Conservation (phyloP, 257 asterid species). For the Gynochthodes officinalis region DNA sequence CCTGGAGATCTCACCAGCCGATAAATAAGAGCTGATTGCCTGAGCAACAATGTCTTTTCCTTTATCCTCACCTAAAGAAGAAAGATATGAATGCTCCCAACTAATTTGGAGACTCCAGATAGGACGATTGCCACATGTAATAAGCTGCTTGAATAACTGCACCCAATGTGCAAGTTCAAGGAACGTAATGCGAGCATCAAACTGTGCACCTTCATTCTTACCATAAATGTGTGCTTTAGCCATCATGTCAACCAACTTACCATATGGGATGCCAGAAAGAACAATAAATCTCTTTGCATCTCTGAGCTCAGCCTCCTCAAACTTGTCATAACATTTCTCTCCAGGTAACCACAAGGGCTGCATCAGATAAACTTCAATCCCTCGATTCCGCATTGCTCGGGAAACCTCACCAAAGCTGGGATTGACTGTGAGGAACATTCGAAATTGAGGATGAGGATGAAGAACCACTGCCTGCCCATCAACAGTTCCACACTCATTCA, state of each 20-base stretch:
- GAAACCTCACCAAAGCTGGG: constrained; percentile 94
- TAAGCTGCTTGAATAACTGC: constrained; percentile 72
- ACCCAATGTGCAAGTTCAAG: constrained; percentile 97
- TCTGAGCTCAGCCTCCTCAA: constrained; percentile 55
- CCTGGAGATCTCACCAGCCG: constrained; percentile 35
- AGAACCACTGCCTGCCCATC: constrained; percentile 82
- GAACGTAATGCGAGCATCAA: constrained; percentile 57
- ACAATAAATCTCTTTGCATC: constrained; percentile 67
- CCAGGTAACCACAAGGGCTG: constrained; percentile 59
- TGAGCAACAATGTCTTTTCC: constrained; percentile 59
- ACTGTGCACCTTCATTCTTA: constrained; percentile 57
- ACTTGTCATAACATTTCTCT: constrained; percentile 23
- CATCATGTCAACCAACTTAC: constrained; percentile 72
- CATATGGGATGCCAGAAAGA: constrained; percentile 74
- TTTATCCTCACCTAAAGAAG: constrained; percentile 74
- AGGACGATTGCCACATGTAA: constrained; percentile 63
- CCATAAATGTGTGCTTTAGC: constrained; percentile 81
- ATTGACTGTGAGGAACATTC: constrained; percentile 92
- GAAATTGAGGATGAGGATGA: constrained; percentile 84
- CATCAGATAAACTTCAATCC: constrained; percentile 86
- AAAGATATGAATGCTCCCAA: constrained; percentile 85
- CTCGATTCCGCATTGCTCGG: constrained; percentile 98
- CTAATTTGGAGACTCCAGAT: constrained; percentile 84
- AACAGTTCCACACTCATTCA: constrained; percentile 90
- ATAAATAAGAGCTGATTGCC: constrained; percentile 41